Conservation (phyloP, 1,139 yeast species). For the Petasospora fabianii region DNA sequence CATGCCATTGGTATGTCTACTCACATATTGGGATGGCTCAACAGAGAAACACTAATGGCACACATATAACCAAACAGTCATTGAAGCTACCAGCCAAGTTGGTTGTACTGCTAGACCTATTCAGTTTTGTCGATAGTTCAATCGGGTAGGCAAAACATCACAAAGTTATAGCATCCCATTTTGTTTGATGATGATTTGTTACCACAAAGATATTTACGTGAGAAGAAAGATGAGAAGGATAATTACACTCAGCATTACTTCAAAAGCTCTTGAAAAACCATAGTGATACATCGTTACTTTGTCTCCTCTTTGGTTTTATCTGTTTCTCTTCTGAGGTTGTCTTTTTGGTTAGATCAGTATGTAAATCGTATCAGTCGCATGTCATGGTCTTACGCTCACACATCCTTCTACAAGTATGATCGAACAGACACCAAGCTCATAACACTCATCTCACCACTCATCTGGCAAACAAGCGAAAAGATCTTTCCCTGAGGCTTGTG, state of each 20-base stretch:
- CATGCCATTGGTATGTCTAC: slow-evolving; percentile 84
- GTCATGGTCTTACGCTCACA: too few relatives aligned
- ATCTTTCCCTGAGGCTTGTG: too few relatives aligned
- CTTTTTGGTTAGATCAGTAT: too few relatives aligned
- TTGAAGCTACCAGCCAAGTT: slow-evolving; percentile 28
- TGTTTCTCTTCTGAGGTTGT: too few relatives aligned
- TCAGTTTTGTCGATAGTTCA: slow-evolving; percentile 62
- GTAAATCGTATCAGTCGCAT: too few relatives aligned
- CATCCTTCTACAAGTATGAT: too few relatives aligned
- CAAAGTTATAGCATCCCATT: slow-evolving; percentile 55
- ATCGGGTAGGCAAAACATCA: slow-evolving; percentile 55
- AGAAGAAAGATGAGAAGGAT: slow-evolving; percentile 72
- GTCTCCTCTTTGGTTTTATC: too few relatives aligned
- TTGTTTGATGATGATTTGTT: slow-evolving; percentile 57
- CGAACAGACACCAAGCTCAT: too few relatives aligned
- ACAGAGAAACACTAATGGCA: slow-evolving; percentile 54
- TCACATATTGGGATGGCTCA: slow-evolving; percentile 86
- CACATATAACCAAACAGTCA: slow-evolving; percentile 31
- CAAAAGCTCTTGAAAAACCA: slow-evolving; percentile 59
- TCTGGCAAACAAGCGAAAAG: too few relatives aligned
- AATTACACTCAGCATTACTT: slow-evolving; percentile 60
- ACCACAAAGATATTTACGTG: slow-evolving; percentile 73
- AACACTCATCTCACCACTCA: too few relatives aligned
- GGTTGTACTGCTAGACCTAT: slow-evolving; percentile 76
- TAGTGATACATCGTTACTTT: background rate